Evolutionary conservation across 768 basidiomycete genomes (phyloP).

Genomic region (Pluteus cervinus): DNA sequence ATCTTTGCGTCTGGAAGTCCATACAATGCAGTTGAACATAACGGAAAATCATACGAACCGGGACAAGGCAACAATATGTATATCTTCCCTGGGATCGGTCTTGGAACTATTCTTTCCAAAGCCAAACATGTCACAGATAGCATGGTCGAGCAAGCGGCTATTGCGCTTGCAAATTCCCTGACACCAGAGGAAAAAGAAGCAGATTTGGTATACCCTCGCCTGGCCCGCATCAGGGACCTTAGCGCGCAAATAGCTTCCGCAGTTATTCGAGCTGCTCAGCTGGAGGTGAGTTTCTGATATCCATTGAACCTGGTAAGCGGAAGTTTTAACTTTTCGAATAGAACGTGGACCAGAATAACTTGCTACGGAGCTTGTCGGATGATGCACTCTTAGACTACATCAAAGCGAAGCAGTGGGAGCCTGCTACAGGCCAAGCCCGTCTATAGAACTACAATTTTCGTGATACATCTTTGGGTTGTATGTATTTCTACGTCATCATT

Average conservation of each 20-base stretch:
- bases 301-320: background rate
- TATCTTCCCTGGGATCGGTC: constrained; percentile 56
- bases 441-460: constrained; percentile 18
- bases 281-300: constrained; percentile 37
- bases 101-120: constrained; percentile 55
- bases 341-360: constrained; percentile 38
- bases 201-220: constrained; percentile 63
- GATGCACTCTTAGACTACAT: constrained; percentile 42
- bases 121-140: constrained; percentile 55
- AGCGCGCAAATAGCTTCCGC: constrained; percentile 54
- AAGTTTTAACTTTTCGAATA: constrained; percentile 11
- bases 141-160: constrained; percentile 65
- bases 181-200: constrained; percentile 46
- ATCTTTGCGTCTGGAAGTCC: constrained; percentile 75
- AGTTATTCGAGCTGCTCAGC: constrained; percentile 62
- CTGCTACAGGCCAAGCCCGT: constrained; percentile 21
- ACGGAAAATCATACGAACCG: constrained; percentile 47
- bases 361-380: constrained; percentile 44
- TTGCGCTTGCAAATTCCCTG: constrained; percentile 55
- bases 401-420: constrained; percentile 53
- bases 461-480: constrained; percentile 8
- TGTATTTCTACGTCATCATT: too few relatives aligned
- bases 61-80: constrained; percentile 84
- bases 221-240: constrained; percentile 61
- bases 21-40: constrained; percentile 46